Base-by-base conservation (phyloP, 345 rosid genomes). In the Physaria fendleri region DNA sequence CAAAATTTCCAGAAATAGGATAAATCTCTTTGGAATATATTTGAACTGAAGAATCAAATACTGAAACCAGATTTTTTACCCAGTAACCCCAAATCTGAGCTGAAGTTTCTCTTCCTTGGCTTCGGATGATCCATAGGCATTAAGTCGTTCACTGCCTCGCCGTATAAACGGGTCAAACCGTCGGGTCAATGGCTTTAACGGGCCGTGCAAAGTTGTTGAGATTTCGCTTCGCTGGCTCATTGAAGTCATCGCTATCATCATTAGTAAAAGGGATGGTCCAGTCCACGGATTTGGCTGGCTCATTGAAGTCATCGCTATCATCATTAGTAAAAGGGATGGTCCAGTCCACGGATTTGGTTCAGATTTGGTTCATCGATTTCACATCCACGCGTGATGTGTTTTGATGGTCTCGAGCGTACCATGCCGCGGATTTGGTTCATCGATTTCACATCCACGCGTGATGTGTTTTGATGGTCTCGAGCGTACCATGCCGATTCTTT, bases 191-290 rank as follows among this genome's bases (percentile, higher is more conserved):
- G 95, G 90, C 63, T 79, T 43, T 51, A 87, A 90, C 0, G 97
- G 95, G 0, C 95, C 97, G 10, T 83, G 79, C 24, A 83, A 71
- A 55, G 97, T 85, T 5, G 97, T 85, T 3, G 87, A 87, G 61
- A 83, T 4, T 21, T 77, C 2, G 56, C 23, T 38, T 40, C 64
- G n/a, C 34, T 55, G 43, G 45, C 43, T 7, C 3, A 66, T 14
- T 34, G 39, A 40, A 17, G 39, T 40, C 4, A 67, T 0, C 0
- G 39, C 1, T 15, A 59, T 33, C 7, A 51, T 27, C 5, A 59
- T 13, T 2, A 42, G 53, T 17, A 25, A 25, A 41, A 25, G 33
- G 1, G 20, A 47, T 43, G 28, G 48, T 20, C 14, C 14, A 20
- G 48, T 20, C 14, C 14, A 20, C 2, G 3, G 14, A 7, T 42